Conservation (phyloP, 2,329 filamentous ascomycete genomes). For the Claviceps arundinis region DNA sequence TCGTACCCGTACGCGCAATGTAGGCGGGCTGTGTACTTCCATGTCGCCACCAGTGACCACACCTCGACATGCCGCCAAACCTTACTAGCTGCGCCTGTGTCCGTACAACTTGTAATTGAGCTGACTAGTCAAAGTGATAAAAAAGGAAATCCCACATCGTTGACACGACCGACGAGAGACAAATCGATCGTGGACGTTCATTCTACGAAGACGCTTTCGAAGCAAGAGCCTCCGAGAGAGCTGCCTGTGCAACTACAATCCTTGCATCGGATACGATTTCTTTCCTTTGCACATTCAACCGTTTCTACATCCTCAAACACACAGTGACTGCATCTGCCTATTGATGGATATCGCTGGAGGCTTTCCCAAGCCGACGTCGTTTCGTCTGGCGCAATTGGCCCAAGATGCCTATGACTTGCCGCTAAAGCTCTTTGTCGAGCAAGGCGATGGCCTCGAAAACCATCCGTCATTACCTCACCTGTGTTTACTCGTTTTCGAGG, state of each 20-base stretch:
- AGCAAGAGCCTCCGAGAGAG: neutral
- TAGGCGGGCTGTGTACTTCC: too few relatives aligned
- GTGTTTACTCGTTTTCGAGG: constrained; percentile 78
- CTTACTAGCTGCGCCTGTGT: neutral
- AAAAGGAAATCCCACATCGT: neutral
- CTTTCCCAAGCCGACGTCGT: constrained; percentile 30
- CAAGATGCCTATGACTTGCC: constrained; percentile 28
- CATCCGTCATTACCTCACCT: constrained; percentile 59
- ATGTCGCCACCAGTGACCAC: too few relatives aligned
- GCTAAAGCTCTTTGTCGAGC: constrained; percentile 22
- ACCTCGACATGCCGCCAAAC: neutral
- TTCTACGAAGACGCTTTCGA: neutral
- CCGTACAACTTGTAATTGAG: neutral
- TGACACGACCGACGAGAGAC: neutral
- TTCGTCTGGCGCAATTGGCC: constrained; percentile 26
- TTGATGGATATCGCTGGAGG: constrained; percentile 25
- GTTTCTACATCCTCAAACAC: neutral
- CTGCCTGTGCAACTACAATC: neutral
- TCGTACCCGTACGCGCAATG: neutral
- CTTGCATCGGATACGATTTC: neutral
- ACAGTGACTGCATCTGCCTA: neutral
- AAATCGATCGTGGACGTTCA: neutral
- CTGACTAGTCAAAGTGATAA: too few relatives aligned
- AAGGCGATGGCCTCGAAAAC: constrained; percentile 28
- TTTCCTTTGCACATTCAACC: neutral